phyloP scores from a whole-genome alignment of 169 alveolate genomes.

The Eimeria zaria region DNA sequence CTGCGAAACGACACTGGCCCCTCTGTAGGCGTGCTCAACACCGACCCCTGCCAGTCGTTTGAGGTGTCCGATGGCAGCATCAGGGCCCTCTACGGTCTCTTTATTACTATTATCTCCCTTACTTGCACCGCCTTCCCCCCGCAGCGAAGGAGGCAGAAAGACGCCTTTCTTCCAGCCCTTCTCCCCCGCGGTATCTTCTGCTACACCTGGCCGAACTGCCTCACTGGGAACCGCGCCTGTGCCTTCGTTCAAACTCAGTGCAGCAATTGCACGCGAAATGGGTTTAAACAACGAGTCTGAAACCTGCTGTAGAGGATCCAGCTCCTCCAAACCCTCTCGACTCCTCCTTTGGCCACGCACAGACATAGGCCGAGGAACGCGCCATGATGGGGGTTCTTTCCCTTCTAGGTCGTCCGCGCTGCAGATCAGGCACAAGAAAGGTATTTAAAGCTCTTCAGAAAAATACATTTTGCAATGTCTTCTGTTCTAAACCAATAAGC shows the following conservation, averaged over 20 bases:
- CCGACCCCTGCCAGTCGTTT: conserved; percentile 68
- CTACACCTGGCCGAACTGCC: conserved; percentile 3
- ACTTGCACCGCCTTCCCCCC: conserved; percentile 1
- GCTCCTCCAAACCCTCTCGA: conserved; percentile 28
- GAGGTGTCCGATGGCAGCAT: conserved; percentile 70
- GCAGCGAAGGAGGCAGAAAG: conserved; percentile 7
- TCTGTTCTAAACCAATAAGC: background rate
- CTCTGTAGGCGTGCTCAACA: conserved; percentile 71
- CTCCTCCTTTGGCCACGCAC: conserved; percentile 1
- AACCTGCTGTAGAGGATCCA: conserved; percentile 62
- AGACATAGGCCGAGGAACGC: conserved; percentile 13
- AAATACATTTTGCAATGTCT: background rate
- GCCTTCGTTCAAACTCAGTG: conserved; percentile 29
- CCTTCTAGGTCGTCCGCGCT: conserved; percentile 60
- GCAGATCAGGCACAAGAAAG: background rate
- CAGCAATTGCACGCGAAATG: conserved; percentile 36
- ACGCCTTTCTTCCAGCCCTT: conserved; percentile 4
- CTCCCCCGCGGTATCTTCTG: background rate
- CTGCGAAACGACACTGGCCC: conserved; percentile 68
- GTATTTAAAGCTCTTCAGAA: background rate
- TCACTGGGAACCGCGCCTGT: conserved; percentile 1
- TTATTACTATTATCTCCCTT: background rate
- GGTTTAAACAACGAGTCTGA: conserved; percentile 47
- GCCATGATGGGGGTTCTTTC: background rate
- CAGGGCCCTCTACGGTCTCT: conserved; percentile 16